Evolutionary conservation across 169 alveolate genomes (phyloP).

Genomic region (Eimeria falciformis): DNA sequence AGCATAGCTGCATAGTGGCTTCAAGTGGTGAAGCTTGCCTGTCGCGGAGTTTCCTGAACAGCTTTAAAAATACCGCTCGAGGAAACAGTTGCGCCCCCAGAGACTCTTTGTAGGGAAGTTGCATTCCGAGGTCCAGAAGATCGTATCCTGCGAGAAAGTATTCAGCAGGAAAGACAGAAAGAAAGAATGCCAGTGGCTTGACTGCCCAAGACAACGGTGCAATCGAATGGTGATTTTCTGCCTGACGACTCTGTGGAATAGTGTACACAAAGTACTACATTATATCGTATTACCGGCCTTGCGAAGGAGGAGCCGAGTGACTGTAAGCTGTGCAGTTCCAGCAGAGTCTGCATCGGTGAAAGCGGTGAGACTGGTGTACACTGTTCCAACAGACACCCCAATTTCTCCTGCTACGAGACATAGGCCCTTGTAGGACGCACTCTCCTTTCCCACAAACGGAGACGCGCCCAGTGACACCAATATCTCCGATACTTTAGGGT

Average conservation of each 20-base stretch:
- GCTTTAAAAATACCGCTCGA: conserved; percentile 45
- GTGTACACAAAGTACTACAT: too few species aligned
- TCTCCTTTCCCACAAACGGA: background rate
- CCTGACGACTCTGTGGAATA: too few species aligned
- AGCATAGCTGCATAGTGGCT: conserved; percentile 27
- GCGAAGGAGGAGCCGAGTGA: conserved; percentile 58
- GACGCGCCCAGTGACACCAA: conserved; percentile 29
- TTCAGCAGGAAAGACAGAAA: background rate
- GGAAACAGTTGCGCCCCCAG: conserved; percentile 62
- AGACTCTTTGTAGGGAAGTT: conserved; percentile 39
- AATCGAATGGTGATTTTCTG: too few species aligned
- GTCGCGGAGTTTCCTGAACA: conserved; percentile 46
- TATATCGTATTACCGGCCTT: background rate
- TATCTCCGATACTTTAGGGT: background rate
- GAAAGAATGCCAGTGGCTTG: too few species aligned
- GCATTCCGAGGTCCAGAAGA: conserved; percentile 73
- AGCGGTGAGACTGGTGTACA: conserved; percentile 73
- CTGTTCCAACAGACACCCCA: conserved; percentile 66
- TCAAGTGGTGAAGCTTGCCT: conserved; percentile 35
- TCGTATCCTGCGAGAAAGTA: conserved; percentile 27
- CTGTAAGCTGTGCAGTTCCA: conserved; percentile 70
- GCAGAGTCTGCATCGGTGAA: conserved; percentile 67
- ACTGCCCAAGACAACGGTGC: too few species aligned
- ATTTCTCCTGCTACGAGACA: conserved; percentile 70
- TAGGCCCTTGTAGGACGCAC: conserved; percentile 15